Evolutionary conservation across 2,329 filamentous ascomycete species (phyloP), one percentile per base, ranked within the genome.

Genomic region (Lasiodiplodia sp.): DNA sequence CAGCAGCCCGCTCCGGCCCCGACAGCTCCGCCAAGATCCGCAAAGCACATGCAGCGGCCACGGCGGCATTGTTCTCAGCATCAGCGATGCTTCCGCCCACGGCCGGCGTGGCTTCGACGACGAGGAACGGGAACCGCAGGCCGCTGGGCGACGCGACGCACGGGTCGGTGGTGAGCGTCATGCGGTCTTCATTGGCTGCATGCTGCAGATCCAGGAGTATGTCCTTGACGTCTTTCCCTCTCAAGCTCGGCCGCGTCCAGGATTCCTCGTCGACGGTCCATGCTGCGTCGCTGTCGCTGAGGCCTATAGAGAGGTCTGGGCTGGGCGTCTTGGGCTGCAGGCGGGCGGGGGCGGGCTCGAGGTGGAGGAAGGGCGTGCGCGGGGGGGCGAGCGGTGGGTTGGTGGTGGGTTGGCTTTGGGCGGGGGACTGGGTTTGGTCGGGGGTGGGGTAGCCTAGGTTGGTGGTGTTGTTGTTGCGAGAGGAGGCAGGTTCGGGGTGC

Each of bases 311-410:
- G 23, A 63, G 58, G 21, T 63, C 58, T 10, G 58, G 40, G 3
- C 40, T 16, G 2, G 38, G 58, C 8, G 38, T 63, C 40, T 63
- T 51, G 16, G 58, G 58, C 18, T 63, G 58, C 58, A 63, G 10
- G 58, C 58, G 58, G 23, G 40, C 23, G 2, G 58, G 58, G 5
- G 58, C 58, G 16, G 58, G 58, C 40, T 63, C 58, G 3, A 63
- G 25, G 16, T 47, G 16, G 8, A 63, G 38, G 25, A 23, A n/a
- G 3, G 7, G 58, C 12, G 23, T 16, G 16, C 40, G 7, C 2
- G 40, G 28, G 28, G 28, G 28, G 4, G 28, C 28, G 5, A 28
- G 23, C 5, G 40, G 44, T 10, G 18, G 18, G 44, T 47, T 8
- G 7, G 18, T 21, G 44, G 18, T 7, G 2, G 53, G 31, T 18